Conservation (phyloP, 2,329 filamentous ascomycete genomes). For the Corinectria fuckeliana region DNA sequence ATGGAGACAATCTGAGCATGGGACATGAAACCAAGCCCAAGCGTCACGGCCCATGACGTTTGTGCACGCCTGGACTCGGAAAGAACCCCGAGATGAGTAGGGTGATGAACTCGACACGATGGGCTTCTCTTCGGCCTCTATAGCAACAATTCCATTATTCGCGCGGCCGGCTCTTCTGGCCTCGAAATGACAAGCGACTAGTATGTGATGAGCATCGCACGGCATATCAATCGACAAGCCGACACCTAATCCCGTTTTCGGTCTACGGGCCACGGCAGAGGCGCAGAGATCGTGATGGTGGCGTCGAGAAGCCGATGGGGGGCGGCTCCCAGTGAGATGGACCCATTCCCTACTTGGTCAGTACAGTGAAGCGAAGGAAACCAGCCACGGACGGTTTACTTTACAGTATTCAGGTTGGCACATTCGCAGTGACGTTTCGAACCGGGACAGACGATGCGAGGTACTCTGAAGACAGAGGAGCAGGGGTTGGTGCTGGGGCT, state of each 20-base stretch:
- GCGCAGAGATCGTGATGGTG: slow-evolving; percentile 9
- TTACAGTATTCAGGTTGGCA: not conserved
- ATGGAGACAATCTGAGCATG: not conserved
- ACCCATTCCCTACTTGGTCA: not conserved
- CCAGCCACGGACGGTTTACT: not conserved
- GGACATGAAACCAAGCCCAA: not conserved
- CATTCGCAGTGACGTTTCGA: not conserved
- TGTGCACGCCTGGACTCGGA: not conserved
- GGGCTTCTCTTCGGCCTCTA: not conserved
- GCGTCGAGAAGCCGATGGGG: not conserved
- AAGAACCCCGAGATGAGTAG: not conserved
- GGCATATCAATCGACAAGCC: slow-evolving; percentile 7
- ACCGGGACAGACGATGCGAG: not conserved
- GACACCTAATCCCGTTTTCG: slow-evolving; percentile 4
- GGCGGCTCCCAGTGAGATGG: not conserved
- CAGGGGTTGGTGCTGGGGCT: not conserved
- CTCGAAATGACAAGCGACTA: not conserved
- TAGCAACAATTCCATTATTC: not conserved
- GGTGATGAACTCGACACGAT: too few species aligned
- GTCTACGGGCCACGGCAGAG: not conserved
- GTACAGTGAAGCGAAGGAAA: not conserved
- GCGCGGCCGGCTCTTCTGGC: not conserved
- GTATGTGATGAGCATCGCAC: slow-evolving; percentile 7
- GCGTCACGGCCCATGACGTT: not conserved
- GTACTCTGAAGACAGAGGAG: too few species aligned